Base-by-base conservation (phyloP, 805 yeast species). In the Yarrowia sp. region DNA sequence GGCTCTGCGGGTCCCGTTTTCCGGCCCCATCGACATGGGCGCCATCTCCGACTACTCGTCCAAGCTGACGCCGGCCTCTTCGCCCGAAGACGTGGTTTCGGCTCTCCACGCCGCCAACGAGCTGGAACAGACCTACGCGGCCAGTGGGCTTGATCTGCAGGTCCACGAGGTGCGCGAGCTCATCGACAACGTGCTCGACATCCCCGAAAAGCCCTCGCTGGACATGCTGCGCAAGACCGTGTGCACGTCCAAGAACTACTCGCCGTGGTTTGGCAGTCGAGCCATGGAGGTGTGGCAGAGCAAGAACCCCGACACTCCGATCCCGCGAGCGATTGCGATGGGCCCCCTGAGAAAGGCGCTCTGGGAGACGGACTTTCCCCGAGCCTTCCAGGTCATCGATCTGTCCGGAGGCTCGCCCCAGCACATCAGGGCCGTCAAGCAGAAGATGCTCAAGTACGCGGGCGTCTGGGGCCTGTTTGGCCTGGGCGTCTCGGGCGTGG, bases 231-330 rank as follows among this genome's bases (percentile, higher is more conserved):
- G 14, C 6, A 14, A 38, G 9, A 27, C 61, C 4, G 12, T 55
- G n/a, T 55, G 61, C 14, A 39, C 46, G 7, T 38, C 46, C n/a
- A 31, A 38, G 8, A 18, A 24, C 24, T 51, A 51, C 22, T 55
- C 61, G 8, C 47, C 61, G 1, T 24, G 58, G 24, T 51, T 51
- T 35, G 58, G 58, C 12, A 39, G 29, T 12, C 35, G 46, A 10
- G 61, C 61, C 14, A 55, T 55, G 61, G 61, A 55, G 16, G 38
- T 38, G 10, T 55, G 27, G 32, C 36, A 38, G 35, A 14, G n/a
- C 2, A 51, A 51, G 27, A 55, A 55, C 38, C 36, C 47, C 9
- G 16, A 27, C 3, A 13, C 13, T 2, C 47, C 61, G 4, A 55
- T 55, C 6, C 47, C 61, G 5, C 18, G 61, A 27, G 12, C 27